Base-by-base conservation (phyloP, 306 rosid species). In the Rosa chinensis region DNA sequence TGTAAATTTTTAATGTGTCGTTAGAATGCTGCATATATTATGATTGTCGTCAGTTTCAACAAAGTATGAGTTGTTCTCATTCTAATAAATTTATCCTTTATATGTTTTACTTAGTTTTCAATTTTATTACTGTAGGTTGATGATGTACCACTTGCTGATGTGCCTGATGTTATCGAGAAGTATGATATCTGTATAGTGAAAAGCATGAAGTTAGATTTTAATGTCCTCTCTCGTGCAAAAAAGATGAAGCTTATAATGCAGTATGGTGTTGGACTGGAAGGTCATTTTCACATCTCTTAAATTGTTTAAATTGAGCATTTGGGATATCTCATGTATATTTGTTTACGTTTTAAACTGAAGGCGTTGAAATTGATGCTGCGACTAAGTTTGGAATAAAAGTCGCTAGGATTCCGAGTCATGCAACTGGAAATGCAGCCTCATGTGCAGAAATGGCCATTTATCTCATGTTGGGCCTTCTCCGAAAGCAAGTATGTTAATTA, bases 381-480 rank as follows among this genome's bases (percentile, higher is more conserved):
- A 94, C 95, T 35, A 90, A 87, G 84, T 75, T 66, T 83, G 97
- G 99, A 70, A 89, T 94, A 79, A 94, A 88, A 89, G 97, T 94
- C 67, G 99, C 92, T 63, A 87, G 97, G 82, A 94, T 94, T 79
- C 95, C 95, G 0, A 44, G 97, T 77, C 83, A 78, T 78, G 77
- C 5, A 59, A 85, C 97, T 0, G 99, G 99, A 78, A 94, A 94
- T 84, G 86, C 99, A 84, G 85, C 88, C 72, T 89, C 97, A 25
- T 92, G 99, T 80, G 97, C 97, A 58, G 99, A 92, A 86, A 92
- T 92, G 97, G 91, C 92, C 44, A 88, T 92, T 86, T 94, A 92
- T 85, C 87, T 94, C 61, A 91, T 79, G 82, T 35, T 94, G 79
- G 97, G 91, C 77, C 97, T 94, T 73, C 97, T 94, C 55, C 97